Evolutionary conservation across 2,329 filamentous ascomycete species (phyloP).

Genomic region (Fusarium oxysporum): DNA sequence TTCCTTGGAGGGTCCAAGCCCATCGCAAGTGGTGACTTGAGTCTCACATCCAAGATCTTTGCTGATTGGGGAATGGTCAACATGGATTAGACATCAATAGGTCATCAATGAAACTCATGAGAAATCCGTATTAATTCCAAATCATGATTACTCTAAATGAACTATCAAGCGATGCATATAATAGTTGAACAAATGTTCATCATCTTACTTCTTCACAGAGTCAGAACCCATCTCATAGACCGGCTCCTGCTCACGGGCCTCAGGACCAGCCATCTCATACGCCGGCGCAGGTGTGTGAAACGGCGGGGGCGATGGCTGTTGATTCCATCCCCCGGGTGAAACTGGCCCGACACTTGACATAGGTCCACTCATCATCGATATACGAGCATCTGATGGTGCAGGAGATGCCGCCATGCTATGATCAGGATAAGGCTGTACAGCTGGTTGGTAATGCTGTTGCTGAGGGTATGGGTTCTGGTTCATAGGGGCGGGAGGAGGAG

Average conservation of each 20-base stretch:
- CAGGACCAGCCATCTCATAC: neutral
- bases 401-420: neutral
- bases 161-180: neutral
- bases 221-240: neutral
- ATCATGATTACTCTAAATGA: neutral
- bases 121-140: neutral
- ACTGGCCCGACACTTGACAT: neutral
- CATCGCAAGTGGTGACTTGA: neutral
- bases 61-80: constrained; percentile 2
- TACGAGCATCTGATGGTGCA: neutral
- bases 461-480: neutral
- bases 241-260: neutral
- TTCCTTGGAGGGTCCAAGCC: neutral
- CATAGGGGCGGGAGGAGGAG: neutral
- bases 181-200: neutral
- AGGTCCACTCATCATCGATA: neutral
- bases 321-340: neutral
- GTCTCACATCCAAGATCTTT: neutral
- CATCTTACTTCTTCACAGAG: neutral
- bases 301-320: neutral
- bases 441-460: neutral
- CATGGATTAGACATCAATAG: neutral
- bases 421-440: neutral
- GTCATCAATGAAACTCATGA: fast-evolving
- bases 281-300: neutral